These are phyloP conservation scores for Pelargonium hybrid DNA, from an alignment of 441 rosid genomes.

Conservation along the genomic window DNA sequence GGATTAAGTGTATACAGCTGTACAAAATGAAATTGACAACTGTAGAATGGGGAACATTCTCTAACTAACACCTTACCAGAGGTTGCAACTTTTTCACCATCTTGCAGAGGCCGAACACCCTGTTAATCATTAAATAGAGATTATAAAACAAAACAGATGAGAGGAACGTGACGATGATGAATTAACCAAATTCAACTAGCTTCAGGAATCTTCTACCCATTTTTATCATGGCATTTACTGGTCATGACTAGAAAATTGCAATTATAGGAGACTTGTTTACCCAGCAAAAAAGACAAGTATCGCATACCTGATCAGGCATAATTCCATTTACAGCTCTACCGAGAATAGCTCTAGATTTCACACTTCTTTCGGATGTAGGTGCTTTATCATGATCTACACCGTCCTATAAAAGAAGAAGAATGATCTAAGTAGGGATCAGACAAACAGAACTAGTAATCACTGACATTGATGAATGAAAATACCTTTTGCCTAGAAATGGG, in stretches of 20 bases:
- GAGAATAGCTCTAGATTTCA: constrained; percentile 56
- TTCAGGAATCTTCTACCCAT: no score
- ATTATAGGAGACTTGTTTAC: neutral
- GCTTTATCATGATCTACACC: constrained; percentile 61
- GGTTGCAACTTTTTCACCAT: constrained; percentile 43
- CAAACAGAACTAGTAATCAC: neutral
- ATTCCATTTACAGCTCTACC: constrained; percentile 72
- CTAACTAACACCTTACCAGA: constrained; percentile 28
- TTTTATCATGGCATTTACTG: neutral
- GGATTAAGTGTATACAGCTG: no score
- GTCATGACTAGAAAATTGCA: neutral
- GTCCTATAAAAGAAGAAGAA: constrained; percentile 30
- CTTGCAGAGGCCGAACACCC: constrained; percentile 46
- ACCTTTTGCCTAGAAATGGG: constrained; percentile 56
- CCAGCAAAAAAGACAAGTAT: constrained; percentile 17
- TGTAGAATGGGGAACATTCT: no score
- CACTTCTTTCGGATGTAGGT: constrained; percentile 48
- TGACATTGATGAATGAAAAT: neutral
- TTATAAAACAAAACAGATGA: neutral
- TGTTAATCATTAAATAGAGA: constrained; percentile 23
- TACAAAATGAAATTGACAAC: no score
- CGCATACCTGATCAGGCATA: constrained; percentile 63
- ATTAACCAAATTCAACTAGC: neutral
- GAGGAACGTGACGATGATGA: neutral
- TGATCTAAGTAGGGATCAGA: neutral